Base-by-base conservation (phyloP, 371 early-diverging fungal species). In the Syncephalis plumigaleata region DNA sequence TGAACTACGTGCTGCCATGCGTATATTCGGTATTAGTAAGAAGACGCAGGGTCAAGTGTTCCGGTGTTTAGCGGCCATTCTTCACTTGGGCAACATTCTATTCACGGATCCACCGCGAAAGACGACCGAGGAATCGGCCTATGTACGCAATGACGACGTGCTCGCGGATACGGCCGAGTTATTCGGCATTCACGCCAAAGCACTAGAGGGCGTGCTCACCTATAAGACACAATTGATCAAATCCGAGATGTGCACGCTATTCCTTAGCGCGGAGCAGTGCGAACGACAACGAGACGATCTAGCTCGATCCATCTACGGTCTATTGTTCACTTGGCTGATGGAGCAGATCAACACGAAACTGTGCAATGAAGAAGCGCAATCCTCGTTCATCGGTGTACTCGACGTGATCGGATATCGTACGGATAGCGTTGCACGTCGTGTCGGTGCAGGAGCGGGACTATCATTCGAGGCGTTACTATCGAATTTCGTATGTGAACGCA, bases 31-130 rank as follows among this genome's bases (percentile, higher is more conserved):
- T 1, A 75, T 93, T 44, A 72, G 79, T 43, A 74, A 75, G 45
- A 79, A 84, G 47, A 81, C 80, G 52, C 80, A 85, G 39, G 70
- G 71, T 5, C 82, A 84, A 50, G 73, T 93, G 31, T 83, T 85
- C 45, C 82, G 88, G 50, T 73, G 90, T 24, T 56, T 96, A 42
- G 78, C 91, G 1, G 83, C 90, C 13, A 85, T 96, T 48, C 63
- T 96, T 38, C 83, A 87, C 55, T 70, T 96, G 22, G 91, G 93
- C 26, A 92, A 93, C 63, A 57, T 96, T 48, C 65, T 71, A 22
- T 96, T 94, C 58, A 66, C 75, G 46, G 73, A 82, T 39, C 77
- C 77, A 43, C 71, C 71, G 22, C 63, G 63, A 9, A 60, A 49
- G 4, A 61, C 67, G 16, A 60, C 68, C 13, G 84, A 86, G 36